Base-by-base conservation (phyloP, 495 filamentous ascomycete genomes). In the Lichina pygmaea region DNA sequence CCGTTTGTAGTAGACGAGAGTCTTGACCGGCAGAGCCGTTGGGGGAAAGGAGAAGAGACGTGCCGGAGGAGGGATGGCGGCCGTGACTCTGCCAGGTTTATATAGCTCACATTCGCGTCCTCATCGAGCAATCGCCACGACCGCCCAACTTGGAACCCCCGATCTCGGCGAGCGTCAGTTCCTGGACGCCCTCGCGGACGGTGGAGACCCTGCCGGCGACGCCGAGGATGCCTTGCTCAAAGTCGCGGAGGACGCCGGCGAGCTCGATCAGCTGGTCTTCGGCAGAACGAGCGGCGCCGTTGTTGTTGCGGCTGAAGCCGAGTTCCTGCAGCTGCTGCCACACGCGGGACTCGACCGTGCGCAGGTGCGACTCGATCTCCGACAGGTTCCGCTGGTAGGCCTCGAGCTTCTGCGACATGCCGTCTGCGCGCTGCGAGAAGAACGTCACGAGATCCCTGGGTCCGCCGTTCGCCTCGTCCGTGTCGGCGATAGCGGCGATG, bases 331-430 rank as follows among this genome's bases (percentile, higher is more conserved):
- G 69, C 55, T 84, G 76, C 47, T 75, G 68, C 49, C 76, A 63
- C 41, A 81, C 66, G 30, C 69, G 71, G 8, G 64, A 61, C 54
- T 91, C 81, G 17, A 93, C 73, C 4, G 75, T 73, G 43, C 77
- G 65, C 42, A 93, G 64, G 56, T 89, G 82, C 50, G 72, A 66
- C 59, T 93, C 84, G 44, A 93, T 83, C 57, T 92, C 83, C 42
- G 68, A 63, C 43, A 93, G 59, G 48, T 78, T 81, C 32, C 62
- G 59, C 50, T 73, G 68, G 55, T 85, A 84, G 50, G 60, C 65
- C 7, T 67, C 64, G 33, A 86, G 66, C 31, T 76, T 75, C 7
- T 63, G 57, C 7, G 67, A 61, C 70, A 92, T 76, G 51, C 77
- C 79, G 42, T 81, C 73, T 0, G 77, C 68, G 13, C 78, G 72